Evolutionary conservation across 2,329 filamentous ascomycete genomes (phyloP), one percentile per base, ranked within the genome.

Genomic region (Penicillium sclerotiorum): DNA sequence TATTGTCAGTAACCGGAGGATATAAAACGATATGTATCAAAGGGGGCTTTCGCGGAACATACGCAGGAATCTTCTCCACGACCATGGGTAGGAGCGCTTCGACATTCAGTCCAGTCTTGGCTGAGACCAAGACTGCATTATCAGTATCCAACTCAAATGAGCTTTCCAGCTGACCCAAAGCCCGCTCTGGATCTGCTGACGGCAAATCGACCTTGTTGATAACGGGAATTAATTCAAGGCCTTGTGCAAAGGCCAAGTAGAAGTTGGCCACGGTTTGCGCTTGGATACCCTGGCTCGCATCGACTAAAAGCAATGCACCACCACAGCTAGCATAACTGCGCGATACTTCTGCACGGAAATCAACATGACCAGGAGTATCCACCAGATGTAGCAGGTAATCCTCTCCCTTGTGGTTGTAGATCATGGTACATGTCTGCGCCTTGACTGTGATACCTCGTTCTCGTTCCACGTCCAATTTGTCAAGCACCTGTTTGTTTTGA

Each of bases 261-360:
- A 99, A 99, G 72, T 99, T 99, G 54, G 94, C 94, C 8, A 99
- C 94, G 0, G 94, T 99, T 77, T 99, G 94, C 5, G 94, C 94
- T 75, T 99, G 94, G 2, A 99, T 86, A 38, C 94, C 94, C 73
- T 99, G 94, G 60, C 89, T 95, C 7, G 93, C 94, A 78, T 99
- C 94, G 2, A 99, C 93, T 1, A 99, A 83, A 45, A 99, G 79
- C 52, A 99, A 71, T 1, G 94, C 93, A 43, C 94, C 95, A 56
- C 92, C 93, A 69, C 94, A 99, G 64, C 90, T 95, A 44, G 93
- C 93, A 76, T 99, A 99, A 55, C 90, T 96, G 40, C 94, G 83
- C 27, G 90, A 95, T 9, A 99, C 94, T 73, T 99, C 94, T 40
- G 94, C 94, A 48, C 94, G 84, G 72, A 99, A 99, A 75, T 99